phyloP scores from a whole-genome alignment of 257 asterid genomes.

The Fraxinus excelsior region DNA sequence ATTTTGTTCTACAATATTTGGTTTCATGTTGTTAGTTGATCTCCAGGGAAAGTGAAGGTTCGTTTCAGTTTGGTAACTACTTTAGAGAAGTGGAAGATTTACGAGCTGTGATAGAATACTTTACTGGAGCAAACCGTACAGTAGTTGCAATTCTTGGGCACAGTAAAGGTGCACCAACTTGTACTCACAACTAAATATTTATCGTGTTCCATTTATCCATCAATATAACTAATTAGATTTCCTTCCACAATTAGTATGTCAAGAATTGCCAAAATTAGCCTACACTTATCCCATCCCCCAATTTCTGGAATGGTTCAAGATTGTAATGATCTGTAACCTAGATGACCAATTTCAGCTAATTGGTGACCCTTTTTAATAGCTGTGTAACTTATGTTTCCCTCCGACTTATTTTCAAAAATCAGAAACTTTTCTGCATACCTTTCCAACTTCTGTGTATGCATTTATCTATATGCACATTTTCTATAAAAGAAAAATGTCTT shows the following conservation, averaged over 20 bases:
- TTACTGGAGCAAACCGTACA: constrained; percentile 46
- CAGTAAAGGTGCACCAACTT: constrained; percentile 62
- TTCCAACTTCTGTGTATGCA: background rate
- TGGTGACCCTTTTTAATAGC: background rate
- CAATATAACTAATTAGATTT: background rate
- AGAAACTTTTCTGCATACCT: background rate
- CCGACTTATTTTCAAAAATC: background rate
- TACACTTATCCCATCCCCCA: background rate
- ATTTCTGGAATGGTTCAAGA: background rate
- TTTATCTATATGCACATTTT: background rate
- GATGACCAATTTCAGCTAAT: background rate
- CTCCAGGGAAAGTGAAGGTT: constrained; percentile 91
- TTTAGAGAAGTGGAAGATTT: constrained; percentile 72
- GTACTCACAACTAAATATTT: constrained; percentile 1
- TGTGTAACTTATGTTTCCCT: background rate
- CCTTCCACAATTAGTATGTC: background rate
- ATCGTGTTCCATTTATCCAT: background rate
- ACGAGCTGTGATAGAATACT: constrained; percentile 72
- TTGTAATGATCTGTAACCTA: background rate
- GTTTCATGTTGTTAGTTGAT: constrained; percentile 20
- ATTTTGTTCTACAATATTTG: background rate
- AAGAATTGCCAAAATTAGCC: background rate
- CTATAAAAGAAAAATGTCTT: background rate
- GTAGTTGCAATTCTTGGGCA: constrained; percentile 75
- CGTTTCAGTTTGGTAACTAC: constrained; percentile 70